A percentile compares a stretch with the other conserved stretches of the same genome.
phyloP scores from a whole-genome alignment of 2,329 filamentous ascomycete genomes.

The Didymella keratinophila region DNA sequence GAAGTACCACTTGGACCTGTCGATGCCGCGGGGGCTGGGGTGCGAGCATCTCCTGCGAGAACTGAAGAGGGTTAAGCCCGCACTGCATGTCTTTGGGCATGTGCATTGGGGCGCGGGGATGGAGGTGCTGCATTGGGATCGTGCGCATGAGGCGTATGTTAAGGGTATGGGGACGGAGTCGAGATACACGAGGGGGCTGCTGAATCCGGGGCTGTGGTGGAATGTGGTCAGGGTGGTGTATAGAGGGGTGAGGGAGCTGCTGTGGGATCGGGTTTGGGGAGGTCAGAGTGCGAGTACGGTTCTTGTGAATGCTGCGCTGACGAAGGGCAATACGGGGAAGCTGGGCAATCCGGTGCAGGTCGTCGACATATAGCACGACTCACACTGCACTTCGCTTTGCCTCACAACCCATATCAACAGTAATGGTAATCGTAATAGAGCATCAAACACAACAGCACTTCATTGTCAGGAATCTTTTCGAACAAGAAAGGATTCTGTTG shows the following conservation, averaged over 20 bases:
- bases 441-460: conserved; percentile 43
- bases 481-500: conserved; percentile 51
- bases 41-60: conserved; percentile 76
- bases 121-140: conserved; percentile 77
- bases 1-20: conserved; percentile 71
- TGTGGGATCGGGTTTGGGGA: conserved; percentile 68
- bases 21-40: conserved; percentile 68
- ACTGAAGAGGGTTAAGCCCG: conserved; percentile 75
- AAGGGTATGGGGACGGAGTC: conserved; percentile 59
- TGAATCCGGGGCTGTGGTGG: conserved; percentile 57
- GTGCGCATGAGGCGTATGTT: conserved; percentile 75
- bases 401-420: conserved; percentile 28
- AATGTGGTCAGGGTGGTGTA: conserved; percentile 60
- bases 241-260: conserved; percentile 62
- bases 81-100: conserved; percentile 85
- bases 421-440: conserved; percentile 34
- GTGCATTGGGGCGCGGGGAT: conserved; percentile 78
- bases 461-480: conserved; percentile 44
- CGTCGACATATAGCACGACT: conserved; percentile 48
- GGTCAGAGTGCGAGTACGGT: conserved; percentile 59
- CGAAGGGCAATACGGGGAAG: conserved; percentile 57
- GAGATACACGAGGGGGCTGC: conserved; percentile 48
- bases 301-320: conserved; percentile 69
- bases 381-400: conserved; percentile 20
- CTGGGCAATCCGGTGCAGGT: conserved; percentile 58